Evolutionary conservation across 1,284 basidiomycete genomes (phyloP).

Genomic region (Hemileia vastatrix): DNA sequence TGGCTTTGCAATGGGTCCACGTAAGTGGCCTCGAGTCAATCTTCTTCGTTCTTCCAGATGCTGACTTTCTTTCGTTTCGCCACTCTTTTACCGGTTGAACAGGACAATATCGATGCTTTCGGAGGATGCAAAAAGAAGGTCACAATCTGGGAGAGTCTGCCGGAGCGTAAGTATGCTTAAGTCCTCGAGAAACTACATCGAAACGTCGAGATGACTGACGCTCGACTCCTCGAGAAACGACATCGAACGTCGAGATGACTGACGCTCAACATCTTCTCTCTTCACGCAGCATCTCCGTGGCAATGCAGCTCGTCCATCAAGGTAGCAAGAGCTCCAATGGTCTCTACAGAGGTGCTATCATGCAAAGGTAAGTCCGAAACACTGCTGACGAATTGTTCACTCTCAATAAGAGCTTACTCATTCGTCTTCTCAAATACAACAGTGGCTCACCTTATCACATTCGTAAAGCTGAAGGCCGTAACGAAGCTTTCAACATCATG

Average conservation of each 20-base stretch:
- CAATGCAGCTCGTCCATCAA: conserved; percentile 1
- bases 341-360: background rate
- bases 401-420: no score
- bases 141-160: conserved; percentile 10
- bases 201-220: no score
- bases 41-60: no score
- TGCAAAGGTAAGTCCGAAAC: background rate
- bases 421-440: no score
- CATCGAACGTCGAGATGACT: no score
- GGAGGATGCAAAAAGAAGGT: conserved; percentile 3
- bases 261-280: background rate
- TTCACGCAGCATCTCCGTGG: background rate
- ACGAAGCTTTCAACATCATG: conserved; percentile 4
- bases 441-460: conserved; percentile 1
- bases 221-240: no score
- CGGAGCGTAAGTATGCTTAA: background rate
- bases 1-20: no score
- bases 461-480: background rate
- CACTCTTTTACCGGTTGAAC: no score
- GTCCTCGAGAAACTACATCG: no score
- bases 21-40: no score
- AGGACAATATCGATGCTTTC: background rate
- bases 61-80: no score
- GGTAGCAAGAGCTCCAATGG: background rate
- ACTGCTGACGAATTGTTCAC: background rate